Evolutionary conservation across 495 filamentous ascomycete species (phyloP), one percentile per base, ranked within the genome.

Genomic region (Neurospora tetraspora): DNA sequence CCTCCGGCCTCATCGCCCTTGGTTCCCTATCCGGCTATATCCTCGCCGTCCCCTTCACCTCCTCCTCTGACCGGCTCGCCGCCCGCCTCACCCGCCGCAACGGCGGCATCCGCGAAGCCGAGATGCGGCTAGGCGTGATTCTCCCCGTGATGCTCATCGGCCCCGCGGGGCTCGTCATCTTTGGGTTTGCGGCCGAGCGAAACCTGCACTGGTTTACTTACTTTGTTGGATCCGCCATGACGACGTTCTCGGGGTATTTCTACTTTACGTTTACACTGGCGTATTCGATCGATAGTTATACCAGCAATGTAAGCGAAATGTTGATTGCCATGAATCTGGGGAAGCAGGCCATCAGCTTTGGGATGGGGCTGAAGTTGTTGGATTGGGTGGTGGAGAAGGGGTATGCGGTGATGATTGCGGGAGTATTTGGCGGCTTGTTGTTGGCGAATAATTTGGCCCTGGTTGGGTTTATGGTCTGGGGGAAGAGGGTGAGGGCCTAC

Each of bases 311-410:
- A 11, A 83, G 81, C 1, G 88, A 91, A 76, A 90, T 91, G 89
- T 80, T 91, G 38, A 91, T 91, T 74, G 88, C 87, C 4, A 90
- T 91, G 88, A 90, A 90, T 73, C 75, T 91, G 34, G 89, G 89
- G n/a, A 91, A 91, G 73, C 88, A 90, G 77, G 85, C 86, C 5
- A 88, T 91, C 68, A 85, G 81, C 69, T 90, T 91, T 74, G 89
- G 87, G 3, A 87, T 90, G 82, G 88, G 88, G 5, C 76, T 87
- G 23, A 85, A 88, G 72, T 74, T 91, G 61, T 79, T 91, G 27
- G 81, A 85, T 71, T 91, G 88, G 89, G 86, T 90, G 12, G 69
- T 86, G 77, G 74, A 84, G 71, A 77, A 79, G 23, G 89, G 88
- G 9, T 90, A 89, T 76, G 87, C 82, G 2, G 83, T 85, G 12